A percentile compares a stretch with the other conserved stretches of the same genome.
Evolutionary conservation across 345 rosid species (phyloP).

Genomic region (Pistacia atlantica): DNA sequence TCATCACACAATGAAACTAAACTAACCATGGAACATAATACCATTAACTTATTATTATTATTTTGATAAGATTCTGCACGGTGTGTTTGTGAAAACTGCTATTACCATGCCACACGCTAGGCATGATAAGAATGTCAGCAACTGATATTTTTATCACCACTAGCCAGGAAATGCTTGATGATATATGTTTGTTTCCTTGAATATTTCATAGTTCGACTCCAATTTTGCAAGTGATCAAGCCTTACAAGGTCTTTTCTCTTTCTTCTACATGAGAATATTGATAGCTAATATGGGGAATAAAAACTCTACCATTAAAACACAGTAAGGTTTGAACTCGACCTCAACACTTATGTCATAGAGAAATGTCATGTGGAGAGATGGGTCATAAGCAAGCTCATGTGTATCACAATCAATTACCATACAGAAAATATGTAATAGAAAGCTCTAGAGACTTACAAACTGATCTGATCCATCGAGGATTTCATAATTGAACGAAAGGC

Average conservation of each 20-base stretch:
- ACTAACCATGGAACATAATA: not conserved
- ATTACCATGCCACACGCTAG: not conserved
- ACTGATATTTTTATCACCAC: not conserved
- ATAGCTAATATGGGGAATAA: not conserved
- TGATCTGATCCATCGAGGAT: slow-evolving; percentile 89
- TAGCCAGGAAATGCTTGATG: not conserved
- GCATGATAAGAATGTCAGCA: not conserved
- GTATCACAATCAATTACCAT: slow-evolving; percentile 5
- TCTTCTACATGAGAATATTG: not conserved
- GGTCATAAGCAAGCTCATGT: slow-evolving; percentile 3
- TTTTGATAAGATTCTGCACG: too few relatives aligned
- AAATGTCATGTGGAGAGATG: not conserved
- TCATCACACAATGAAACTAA: too few relatives aligned
- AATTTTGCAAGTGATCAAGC: not conserved
- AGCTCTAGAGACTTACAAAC: slow-evolving; percentile 56
- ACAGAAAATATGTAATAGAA: slow-evolving; percentile 4
- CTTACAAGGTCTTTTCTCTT: not conserved
- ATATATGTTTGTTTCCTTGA: not conserved
- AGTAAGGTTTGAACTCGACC: not conserved
- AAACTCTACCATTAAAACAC: not conserved
- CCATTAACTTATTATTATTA: not conserved
- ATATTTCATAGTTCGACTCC: not conserved
- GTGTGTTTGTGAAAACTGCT: not conserved
- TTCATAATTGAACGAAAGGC: slow-evolving; percentile 75
- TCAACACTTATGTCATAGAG: not conserved